Evolutionary conservation across 202 grass and related monocot species (phyloP), one percentile per base, ranked within the genome.

Genomic region (Thinopyrum obtusiflorum): DNA sequence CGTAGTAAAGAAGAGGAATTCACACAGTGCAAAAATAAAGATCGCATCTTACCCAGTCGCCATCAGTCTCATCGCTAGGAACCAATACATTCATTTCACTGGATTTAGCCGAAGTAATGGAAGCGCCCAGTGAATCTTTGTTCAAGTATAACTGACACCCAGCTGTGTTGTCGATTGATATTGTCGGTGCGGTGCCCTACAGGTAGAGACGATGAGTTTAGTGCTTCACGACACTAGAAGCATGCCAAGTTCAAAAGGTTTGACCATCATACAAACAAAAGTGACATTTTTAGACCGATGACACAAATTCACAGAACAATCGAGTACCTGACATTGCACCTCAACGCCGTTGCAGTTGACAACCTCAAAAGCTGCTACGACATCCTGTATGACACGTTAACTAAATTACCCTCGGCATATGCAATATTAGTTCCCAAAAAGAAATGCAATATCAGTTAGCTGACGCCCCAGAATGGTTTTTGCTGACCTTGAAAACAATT

Each of bases 321-420:
- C 55, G 9, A 74, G 62, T 93, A 99, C 97, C 97, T 99, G 97
- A 49, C 97, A 99, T 67, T 99, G 97, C 59, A 99, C 94, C 79
- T 99, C 97, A 89, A 97, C 90, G 15, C 92, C 89, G 76, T 80
- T 99, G 81, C 97, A 94, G 70, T 99, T 99, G 46, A 99, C 97
- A 84, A 99, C 85, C 76, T 99, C 97, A 87, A 88, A 99, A 69
- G 94, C 97, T 53, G 97, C 97, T 81, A 99, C 97, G 61, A 99
- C 97, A 91, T 97, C 94, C 97, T 99, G 90, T 81, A 87, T 73
- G 66, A 70, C 80, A 81, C 25, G 83, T 59, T 84, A 87, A 81
- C 46, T 65, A 81, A 89, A 11, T 88, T 67, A 85, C 28, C 70
- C 61, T 65, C 81, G 21, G 79, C 27, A 89, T 15, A 21, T 80